Percentiles rank a stretch among this genome's conserved stretches.
Evolutionary conservation across 2,329 filamentous ascomycete genomes (phyloP).

Genomic region (Ophiocordyceps camponoti-leonardi): DNA sequence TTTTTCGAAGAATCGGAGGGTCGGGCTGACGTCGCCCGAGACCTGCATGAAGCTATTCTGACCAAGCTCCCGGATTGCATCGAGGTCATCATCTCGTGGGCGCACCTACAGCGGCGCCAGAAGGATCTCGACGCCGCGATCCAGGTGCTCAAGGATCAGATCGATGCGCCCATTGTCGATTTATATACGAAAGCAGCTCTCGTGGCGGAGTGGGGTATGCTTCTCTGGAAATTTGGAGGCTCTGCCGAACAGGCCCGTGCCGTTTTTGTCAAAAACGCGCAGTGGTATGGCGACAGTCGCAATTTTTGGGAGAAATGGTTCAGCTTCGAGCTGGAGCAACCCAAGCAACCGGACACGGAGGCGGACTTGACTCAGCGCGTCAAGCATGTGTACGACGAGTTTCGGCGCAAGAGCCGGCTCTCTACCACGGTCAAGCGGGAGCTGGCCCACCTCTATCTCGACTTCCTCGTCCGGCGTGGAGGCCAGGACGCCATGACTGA

Average conservation of each 20-base stretch:
- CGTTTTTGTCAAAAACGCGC: conserved; percentile 66
- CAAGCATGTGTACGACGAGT: conserved; percentile 60
- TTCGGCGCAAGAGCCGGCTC: conserved; percentile 57
- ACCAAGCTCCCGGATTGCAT: conserved; percentile 62
- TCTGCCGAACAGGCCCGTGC: conserved; percentile 64
- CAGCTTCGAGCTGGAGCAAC: conserved; percentile 74
- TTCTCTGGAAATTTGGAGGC: conserved; percentile 79
- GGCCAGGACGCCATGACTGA: conserved; percentile 72
- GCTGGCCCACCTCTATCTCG: conserved; percentile 61
- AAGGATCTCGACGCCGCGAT: conserved; percentile 72
- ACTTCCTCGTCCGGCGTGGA: conserved; percentile 69
- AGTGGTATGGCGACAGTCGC: conserved; percentile 70
- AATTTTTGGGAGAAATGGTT: conserved; percentile 86
- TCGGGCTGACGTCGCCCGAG: conserved; percentile 60
- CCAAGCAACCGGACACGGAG: conserved; percentile 48
- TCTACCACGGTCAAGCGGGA: conserved; percentile 52
- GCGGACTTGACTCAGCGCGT: conserved; percentile 53
- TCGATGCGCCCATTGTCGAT: conserved; percentile 55
- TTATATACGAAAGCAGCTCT: conserved; percentile 72
- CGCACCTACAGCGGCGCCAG: conserved; percentile 72
- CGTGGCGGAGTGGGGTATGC: conserved; percentile 71
- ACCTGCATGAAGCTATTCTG: conserved; percentile 71
- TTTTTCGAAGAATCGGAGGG: conserved; percentile 83
- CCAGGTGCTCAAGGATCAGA: conserved; percentile 63
- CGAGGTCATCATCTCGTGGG: conserved; percentile 76